phyloP scores from a whole-genome alignment of 805 yeast species.

The Barnettozyma populi region DNA sequence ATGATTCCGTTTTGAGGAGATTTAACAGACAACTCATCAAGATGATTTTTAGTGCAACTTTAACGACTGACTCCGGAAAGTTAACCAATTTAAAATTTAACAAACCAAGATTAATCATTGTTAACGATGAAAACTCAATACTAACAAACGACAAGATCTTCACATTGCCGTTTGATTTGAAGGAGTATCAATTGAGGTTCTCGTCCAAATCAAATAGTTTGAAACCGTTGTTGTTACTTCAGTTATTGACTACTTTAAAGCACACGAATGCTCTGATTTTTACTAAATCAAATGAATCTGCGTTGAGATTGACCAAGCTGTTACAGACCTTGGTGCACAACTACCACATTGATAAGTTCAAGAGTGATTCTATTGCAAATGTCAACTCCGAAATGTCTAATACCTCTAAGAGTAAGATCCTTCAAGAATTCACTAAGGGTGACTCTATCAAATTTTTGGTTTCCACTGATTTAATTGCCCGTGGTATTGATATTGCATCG shows the following conservation, averaged over 20 bases:
- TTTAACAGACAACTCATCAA: conserved; percentile 41
- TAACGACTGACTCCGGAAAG: conserved; percentile 89
- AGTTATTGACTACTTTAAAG: conserved; percentile 37
- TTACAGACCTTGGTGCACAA: conserved; percentile 37
- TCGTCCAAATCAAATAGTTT: conserved; percentile 35
- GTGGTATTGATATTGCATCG: conserved; percentile 81
- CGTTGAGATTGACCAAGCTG: conserved; percentile 70
- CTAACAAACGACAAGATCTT: conserved; percentile 48
- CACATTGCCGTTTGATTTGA: conserved; percentile 50
- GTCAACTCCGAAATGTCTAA: conserved; percentile 56
- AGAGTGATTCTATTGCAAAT: conserved; percentile 31
- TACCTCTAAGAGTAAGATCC: conserved; percentile 46
- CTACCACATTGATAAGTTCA: conserved; percentile 5
- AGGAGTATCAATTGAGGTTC: conserved; percentile 35
- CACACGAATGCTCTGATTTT: conserved; percentile 51
- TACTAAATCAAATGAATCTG: conserved; percentile 77
- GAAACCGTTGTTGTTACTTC: conserved; percentile 72
- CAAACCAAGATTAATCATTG: conserved; percentile 68
- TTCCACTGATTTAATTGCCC: conserved; percentile 90
- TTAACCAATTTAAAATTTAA: conserved; percentile 63
- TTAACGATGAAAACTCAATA: conserved; percentile 46
- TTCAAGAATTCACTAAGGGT: conserved; percentile 54
- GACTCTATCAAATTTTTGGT: conserved; percentile 45
- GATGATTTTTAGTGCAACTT: conserved; percentile 85
- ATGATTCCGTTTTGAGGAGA: conserved; percentile 19